These are phyloP conservation scores for Cladosporium sp. DNA, from an alignment of 2,329 filamentous ascomycete species.

Conservation along the genomic window DNA sequence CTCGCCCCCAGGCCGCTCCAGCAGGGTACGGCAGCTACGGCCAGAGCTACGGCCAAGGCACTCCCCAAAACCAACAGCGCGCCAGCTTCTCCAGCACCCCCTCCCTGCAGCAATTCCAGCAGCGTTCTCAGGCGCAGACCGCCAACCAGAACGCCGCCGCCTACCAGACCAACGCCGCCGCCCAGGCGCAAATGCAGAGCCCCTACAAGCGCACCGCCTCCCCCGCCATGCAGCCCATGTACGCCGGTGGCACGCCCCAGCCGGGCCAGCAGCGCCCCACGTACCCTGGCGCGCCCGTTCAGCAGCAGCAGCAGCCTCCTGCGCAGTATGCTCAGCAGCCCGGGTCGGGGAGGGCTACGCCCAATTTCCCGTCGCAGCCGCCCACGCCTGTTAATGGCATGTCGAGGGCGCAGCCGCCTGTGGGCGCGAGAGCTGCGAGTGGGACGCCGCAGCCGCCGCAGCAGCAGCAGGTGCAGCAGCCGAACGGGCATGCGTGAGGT, in stretches of 20 bases:
- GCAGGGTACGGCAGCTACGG: constrained; percentile 16
- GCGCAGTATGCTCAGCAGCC: constrained; percentile 19
- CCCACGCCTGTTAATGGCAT: constrained; percentile 25
- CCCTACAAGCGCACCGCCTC: constrained; percentile 23
- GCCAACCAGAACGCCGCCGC: constrained; percentile 19
- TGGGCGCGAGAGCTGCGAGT: neutral
- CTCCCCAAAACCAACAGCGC: constrained; percentile 21
- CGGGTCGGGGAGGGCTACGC: constrained; percentile 24
- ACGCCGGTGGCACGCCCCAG: constrained; percentile 1
- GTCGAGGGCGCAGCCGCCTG: neutral
- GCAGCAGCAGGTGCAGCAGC: neutral
- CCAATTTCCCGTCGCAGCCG: constrained; percentile 24
- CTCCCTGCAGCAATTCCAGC: constrained; percentile 21
- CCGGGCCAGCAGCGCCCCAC: constrained; percentile 10
- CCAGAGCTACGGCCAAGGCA: constrained; percentile 17
- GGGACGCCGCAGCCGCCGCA: constrained; percentile 5
- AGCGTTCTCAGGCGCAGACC: constrained; percentile 18
- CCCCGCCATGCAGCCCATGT: constrained; percentile 18
- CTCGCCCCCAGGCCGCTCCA: constrained; percentile 14
- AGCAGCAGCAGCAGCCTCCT: constrained; percentile 4
- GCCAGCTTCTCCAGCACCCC: constrained; percentile 18
- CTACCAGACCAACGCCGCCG: constrained; percentile 20
- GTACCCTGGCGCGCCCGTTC: constrained; percentile 6
- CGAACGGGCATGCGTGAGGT: neutral
- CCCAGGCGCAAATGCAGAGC: constrained; percentile 12